Evolutionary conservation across 768 basidiomycete genomes (phyloP), one percentile per base, ranked within the genome.

Genomic region (Phanerochaete carnosa): DNA sequence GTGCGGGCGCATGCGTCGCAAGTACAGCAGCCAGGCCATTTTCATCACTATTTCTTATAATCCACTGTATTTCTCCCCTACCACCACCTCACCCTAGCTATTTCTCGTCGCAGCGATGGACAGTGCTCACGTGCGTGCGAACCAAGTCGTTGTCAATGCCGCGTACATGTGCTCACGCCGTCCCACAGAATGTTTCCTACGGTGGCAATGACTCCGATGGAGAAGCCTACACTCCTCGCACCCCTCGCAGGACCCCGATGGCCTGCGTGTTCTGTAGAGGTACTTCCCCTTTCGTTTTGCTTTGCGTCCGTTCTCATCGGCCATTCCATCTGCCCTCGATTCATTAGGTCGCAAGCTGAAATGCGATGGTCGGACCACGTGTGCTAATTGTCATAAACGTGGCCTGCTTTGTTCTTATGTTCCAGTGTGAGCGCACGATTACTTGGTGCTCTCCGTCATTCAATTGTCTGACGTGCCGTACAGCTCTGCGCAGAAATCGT

Each of bases 201-300:
- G 55, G 37, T 12, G 60, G 57, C 55, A 57, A 69, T 43, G 66
- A 68, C 39, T 71, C 70, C 19, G 70, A 72, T 53, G 64, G 62
- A 16, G 71, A 70, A 43, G 33, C 45, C 22, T 69, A 70, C 50
- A 62, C 59, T n/a, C 70, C 68, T 15, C 55, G 68, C 22, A 70
- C 69, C 2, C 77, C 79, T 6, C 74, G 78, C 61, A 65, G 87
- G 57, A 87, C 83, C 0, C 80, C 84, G 0, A 88, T 90, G 86
- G 89, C 89, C 7, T 90, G 89, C 67, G 80, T 81, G 57, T 90
- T 90, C 67, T 90, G 89, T 70, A 77, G 89, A 71, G 85, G 88
- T 86, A 64, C 58, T 73, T 60, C n/a, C 22, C 3, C 4, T 52
- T 33, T 49, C 47, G 9, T 50, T 28, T 29, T 50, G 8, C 11